Percentiles rank a stretch among this genome's conserved stretches.
Conservation (phyloP, 495 filamentous ascomycete species). For the Hyphodiscus hymeniophilus region DNA sequence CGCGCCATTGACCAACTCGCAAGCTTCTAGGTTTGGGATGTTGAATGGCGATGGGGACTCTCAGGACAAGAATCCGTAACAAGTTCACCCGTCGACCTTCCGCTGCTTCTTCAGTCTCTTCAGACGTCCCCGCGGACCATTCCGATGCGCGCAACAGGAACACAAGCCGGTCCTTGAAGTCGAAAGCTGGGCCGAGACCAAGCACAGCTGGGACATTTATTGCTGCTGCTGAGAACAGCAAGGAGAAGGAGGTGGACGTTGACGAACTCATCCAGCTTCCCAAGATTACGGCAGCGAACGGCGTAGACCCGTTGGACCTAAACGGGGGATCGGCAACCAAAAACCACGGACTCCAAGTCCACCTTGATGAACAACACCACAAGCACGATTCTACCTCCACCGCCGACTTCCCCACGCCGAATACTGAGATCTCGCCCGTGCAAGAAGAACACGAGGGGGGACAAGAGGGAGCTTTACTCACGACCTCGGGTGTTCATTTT, state of each 20-base stretch:
- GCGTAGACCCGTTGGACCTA: slow-evolving; percentile 2
- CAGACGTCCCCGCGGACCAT: too few relatives aligned
- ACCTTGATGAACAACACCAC: slow-evolving; percentile 5
- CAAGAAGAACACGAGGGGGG: slow-evolving; percentile 4
- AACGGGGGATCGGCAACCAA: not conserved
- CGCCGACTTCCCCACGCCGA: slow-evolving; percentile 20
- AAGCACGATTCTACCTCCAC: slow-evolving; percentile 20
- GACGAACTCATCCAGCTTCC: too few relatives aligned
- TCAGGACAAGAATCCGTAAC: slow-evolving; percentile 37
- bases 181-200: not conserved
- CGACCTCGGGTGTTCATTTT: not conserved
- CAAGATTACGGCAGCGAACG: too few relatives aligned
- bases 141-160: not conserved
- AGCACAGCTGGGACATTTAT: not conserved
- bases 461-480: not conserved
- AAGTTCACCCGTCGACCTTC: slow-evolving; percentile 39
- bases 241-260: not conserved
- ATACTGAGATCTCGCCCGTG: slow-evolving; percentile 17
- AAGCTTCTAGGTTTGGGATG: not conserved
- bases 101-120: slow-evolving; percentile 27
- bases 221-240: not conserved
- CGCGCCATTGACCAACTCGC: not conserved
- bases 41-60: slow-evolving; percentile 34
- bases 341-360: not conserved
- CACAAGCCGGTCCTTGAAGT: slow-evolving; percentile 1